Base-by-base conservation (phyloP, 495 filamentous ascomycete genomes). In the Xylaria palmicola region DNA sequence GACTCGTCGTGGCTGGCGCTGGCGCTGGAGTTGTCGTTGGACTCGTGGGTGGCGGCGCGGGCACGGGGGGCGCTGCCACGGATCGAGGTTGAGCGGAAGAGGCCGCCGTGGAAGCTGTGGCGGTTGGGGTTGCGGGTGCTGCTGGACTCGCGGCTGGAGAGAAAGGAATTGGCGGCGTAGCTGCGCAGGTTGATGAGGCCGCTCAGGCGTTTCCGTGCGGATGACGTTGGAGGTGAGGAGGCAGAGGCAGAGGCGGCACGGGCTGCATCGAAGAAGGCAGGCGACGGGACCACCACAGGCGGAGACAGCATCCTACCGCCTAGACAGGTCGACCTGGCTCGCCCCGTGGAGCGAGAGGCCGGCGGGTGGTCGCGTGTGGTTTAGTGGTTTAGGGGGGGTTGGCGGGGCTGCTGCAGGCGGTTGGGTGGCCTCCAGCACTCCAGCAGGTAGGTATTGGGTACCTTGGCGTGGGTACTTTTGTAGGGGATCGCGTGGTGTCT, bases 171-270 rank as follows among this genome's bases (percentile, higher is more conserved):
- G 29, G 59, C 49, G 10, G 59, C 88, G 75, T 90, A 88, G 73
- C 79, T 86, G 60, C 88, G 84, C 54, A 95, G 79, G 75, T 90
- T 89, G 62, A 83, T 89, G 56, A 95, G 77, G 32, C 88, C 87
- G 27, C 89, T 82, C 62, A 92, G 79, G 22, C 83, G 76, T 62
- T 88, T 81, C 29, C 77, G 64, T 10, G 77, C 71, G 41, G 81
- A 77, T 32, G 81, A 79, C 10, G 77, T 64, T 27, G 79, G 71
- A 55, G 77, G 73, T 30, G 77, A 72, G 37, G 75, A 70, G 47
- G 71, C 53, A 55, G 80, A 75, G 45, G 74, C 70, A 39, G 77
- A 55, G 26, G 59, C 22, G n/a, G 58, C 37, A 54, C 53, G 47
- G 49, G 47, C n/a, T n/a, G n/a, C 48, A 12, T 61, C 59, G 59